phyloP scores from a whole-genome alignment of 495 filamentous ascomycete genomes.

The Penicillium lividum region DNA sequence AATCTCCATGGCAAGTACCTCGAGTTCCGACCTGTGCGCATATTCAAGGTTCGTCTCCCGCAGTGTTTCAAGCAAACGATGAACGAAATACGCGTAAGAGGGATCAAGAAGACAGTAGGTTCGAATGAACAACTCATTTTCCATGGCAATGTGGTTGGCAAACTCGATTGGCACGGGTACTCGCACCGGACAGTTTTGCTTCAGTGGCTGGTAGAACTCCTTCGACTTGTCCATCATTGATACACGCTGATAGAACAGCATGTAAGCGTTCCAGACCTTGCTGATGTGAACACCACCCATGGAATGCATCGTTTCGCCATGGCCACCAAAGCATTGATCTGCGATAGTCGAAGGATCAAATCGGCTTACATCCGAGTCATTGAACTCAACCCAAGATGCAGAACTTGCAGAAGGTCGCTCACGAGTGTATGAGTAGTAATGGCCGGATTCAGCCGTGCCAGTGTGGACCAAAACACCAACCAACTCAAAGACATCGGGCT shows the following conservation, averaged over 20 bases:
- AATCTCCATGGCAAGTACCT: slow-evolving; percentile 63
- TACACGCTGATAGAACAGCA: slow-evolving; percentile 93
- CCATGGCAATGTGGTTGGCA: slow-evolving; percentile 61
- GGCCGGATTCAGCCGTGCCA: slow-evolving; percentile 90
- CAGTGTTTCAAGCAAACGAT: slow-evolving; percentile 53
- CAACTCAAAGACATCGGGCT: slow-evolving; percentile 80
- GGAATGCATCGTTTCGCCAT: slow-evolving; percentile 49
- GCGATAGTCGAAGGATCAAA: slow-evolving; percentile 77
- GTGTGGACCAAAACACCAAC: slow-evolving; percentile 91
- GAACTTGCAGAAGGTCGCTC: slow-evolving; percentile 63
- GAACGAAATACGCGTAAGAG: slow-evolving; percentile 67
- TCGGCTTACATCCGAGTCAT: slow-evolving; percentile 75
- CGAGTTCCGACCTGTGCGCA: slow-evolving; percentile 52
- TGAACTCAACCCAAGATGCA: slow-evolving; percentile 84
- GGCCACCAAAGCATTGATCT: slow-evolving; percentile 78
- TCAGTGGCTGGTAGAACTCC: slow-evolving; percentile 29
- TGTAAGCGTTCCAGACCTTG: slow-evolving; percentile 88
- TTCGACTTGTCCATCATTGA: slow-evolving; percentile 55
- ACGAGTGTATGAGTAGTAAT: slow-evolving; percentile 95
- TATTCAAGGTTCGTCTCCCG: slow-evolving; percentile 44
- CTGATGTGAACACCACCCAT: slow-evolving; percentile 48
- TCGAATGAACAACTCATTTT: slow-evolving; percentile 73
- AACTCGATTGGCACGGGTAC: slow-evolving; percentile 57
- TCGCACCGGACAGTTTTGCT: slow-evolving; percentile 50
- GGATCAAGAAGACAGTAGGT: slow-evolving; percentile 81